Percentiles rank a stretch among this genome's conserved stretches.
Conservation (phyloP, 768 basidiomycete genomes). For the Glaciozyma antarctica region DNA sequence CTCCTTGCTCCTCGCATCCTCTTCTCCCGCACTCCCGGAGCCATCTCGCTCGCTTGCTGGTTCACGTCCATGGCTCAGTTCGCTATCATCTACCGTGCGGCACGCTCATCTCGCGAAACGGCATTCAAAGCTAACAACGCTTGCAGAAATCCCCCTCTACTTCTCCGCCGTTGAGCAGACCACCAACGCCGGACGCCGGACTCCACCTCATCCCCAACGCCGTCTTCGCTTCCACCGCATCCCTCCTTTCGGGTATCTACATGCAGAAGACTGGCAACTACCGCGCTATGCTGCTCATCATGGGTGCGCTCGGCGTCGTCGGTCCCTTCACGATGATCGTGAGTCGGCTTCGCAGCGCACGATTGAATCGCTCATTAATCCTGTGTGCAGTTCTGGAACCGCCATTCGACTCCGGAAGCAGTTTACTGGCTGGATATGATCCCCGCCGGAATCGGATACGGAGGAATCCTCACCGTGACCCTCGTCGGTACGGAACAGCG, state of each 20-base stretch:
- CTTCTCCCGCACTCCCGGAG: constrained; percentile 25
- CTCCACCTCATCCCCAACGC: constrained; percentile 31
- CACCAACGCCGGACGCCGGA: constrained; percentile 21
- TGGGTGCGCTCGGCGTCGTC: constrained; percentile 17
- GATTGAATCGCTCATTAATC: no score
- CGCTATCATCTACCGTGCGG: constrained; percentile 3
- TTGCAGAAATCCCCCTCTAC: constrained; percentile 24
- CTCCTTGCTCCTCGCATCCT: constrained; percentile 28
- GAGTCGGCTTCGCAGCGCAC: background rate
- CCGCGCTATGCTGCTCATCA: constrained; percentile 19
- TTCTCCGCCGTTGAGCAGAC: constrained; percentile 29
- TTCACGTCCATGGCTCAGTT: constrained; percentile 30
- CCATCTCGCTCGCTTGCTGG: constrained; percentile 20
- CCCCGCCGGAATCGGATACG: constrained; percentile 15
- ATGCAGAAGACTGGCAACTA: constrained; percentile 25
- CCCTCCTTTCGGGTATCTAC: constrained; percentile 29
- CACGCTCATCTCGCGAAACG: background rate
- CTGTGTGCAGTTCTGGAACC: constrained; percentile 15
- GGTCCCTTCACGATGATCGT: constrained; percentile 26
- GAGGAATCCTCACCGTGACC: constrained; percentile 26
- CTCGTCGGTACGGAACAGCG: background rate
- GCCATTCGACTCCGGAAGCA: constrained; percentile 1
- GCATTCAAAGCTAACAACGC: background rate
- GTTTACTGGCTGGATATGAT: constrained; percentile 30
- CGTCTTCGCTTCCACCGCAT: constrained; percentile 30